Evolutionary conservation across 208 protist genomes (phyloP), one percentile per base, ranked within the genome.

Genomic region (Acanthamoeba healyi): DNA sequence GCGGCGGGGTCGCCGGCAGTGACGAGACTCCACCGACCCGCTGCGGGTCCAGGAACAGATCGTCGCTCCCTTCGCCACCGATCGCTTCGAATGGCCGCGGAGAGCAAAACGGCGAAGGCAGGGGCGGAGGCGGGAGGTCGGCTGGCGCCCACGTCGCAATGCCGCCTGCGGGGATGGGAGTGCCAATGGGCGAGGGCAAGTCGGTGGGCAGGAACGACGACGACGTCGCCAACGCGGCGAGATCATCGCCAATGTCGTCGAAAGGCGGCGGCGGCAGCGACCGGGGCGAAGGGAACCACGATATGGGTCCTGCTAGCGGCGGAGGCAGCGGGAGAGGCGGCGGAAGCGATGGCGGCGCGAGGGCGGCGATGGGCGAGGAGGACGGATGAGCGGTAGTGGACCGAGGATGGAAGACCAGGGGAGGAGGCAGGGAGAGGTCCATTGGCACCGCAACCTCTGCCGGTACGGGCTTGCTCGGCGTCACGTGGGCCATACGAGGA

Each of bases 31-130:
- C 6, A 15, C 10, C 15, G 10, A 54, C 15, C 49, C 49, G 58
- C 26, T 65, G 58, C 49, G 15, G 58, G 26, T 32, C 58, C 2
- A 12, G 26, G 26, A 65, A 26, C 32, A 24, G 34, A 7, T 42
- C 34, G 2, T 44, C 34, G 29, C 29, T 24, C 29, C 22, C 61
- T 29, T 77, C 67, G 9, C 44, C 67, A 26, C n/a, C 38, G 34
- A 77, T 44, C 1, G 34, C 34, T 0, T 22, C 15, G 67, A 77
- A 77, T 29, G 67, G 67, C 2, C 67, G 67, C 15, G 67, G 67
- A 4, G 67, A 77, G 38, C 67, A 77, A 36, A 77, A 77, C 10
- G 67, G 67, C 38, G 67, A 77, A 6, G 67, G 67, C 67, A 77
- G 67, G 0, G 67, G 67, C n/a, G 67, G 67, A 7, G 67, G 67